Evolutionary conservation across 2,329 filamentous ascomycete genomes (phyloP).

Genomic region (Anisogramma anomala): DNA sequence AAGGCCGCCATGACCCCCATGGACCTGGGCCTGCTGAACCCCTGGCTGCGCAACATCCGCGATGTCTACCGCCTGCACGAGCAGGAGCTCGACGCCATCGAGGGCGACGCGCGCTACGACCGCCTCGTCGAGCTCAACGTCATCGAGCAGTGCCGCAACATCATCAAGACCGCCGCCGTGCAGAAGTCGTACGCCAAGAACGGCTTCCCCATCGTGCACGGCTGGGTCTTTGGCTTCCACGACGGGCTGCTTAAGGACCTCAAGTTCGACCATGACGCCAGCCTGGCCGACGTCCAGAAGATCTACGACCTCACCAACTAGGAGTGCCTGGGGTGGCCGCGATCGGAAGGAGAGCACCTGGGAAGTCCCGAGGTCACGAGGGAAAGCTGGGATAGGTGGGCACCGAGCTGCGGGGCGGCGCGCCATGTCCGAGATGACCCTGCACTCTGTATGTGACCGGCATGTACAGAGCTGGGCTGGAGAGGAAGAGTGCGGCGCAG

Average conservation of each 20-base stretch:
- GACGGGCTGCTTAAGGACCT: conserved; percentile 55
- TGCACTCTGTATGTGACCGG: no score
- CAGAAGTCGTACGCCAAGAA: conserved; percentile 56
- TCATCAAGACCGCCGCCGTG: conserved; percentile 72
- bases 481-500: no score
- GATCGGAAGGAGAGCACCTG: not conserved
- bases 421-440: no score
- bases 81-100: conserved; percentile 53
- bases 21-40: conserved; percentile 60
- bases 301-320: conserved; percentile 40
- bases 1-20: conserved; percentile 62
- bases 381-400: not conserved
- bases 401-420: no score
- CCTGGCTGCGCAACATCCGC: conserved; percentile 63
- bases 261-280: conserved; percentile 42
- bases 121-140: conserved; percentile 80
- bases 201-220: conserved; percentile 57
- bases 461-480: no score
- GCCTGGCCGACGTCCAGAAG: conserved; percentile 44
- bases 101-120: conserved; percentile 49
- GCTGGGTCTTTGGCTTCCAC: conserved; percentile 60
- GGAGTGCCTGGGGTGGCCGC: no score
- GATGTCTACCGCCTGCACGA: conserved; percentile 64
- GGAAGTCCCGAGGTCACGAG: not conserved
- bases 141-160: conserved; percentile 60